Evolutionary conservation across 2,329 filamentous ascomycete genomes (phyloP), one percentile per base, ranked within the genome.

Genomic region (Ascochyta pisi): DNA sequence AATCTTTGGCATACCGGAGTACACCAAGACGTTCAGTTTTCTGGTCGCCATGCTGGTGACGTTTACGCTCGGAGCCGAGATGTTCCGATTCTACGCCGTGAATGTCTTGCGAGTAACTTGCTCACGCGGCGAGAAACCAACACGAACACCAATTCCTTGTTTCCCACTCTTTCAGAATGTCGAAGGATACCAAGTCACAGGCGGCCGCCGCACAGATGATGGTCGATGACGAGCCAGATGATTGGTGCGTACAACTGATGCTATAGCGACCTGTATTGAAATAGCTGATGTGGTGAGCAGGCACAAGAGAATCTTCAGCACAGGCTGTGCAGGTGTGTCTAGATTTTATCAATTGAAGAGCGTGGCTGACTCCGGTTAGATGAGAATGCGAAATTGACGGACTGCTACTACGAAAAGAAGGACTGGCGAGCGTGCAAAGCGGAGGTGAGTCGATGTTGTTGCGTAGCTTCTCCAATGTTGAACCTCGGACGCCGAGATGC

Each of bases 251-350:
- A 62, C 47, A 57, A 57, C 57, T 54, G 61, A 67, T 67, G 64
- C 65, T 55, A 58, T 64, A 23, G 38, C 19, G 31, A 45, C 29
- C 33, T 50, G 26, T 13, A 48, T 23, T 23, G 35, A 19, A 3
- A 19, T 45, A 13, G 37, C 50, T 57, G 47, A 57, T 38, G 47
- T 29, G 5, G 3, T 37, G 31, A 37, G 66, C 73, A 98, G 94
- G 94, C 93, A 98, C 81, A 94, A 96, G 84, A 85, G 95, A 73
- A 98, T 98, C 77, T 96, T 92, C 81, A 96, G 92, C 81, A 98
- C 94, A 3, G 95, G 94, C 55, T 98, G 94, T 73, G 86, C 92
- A 77, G 88, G 94, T 96, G 79, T 13, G 60, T 58, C 13, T 19
- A 9, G 16, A 12, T 13, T 13, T n/a, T 19, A 24, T 8, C 19